phyloP scores from a whole-genome alignment of 768 basidiomycete species.

The Leucosporidium scottii region DNA sequence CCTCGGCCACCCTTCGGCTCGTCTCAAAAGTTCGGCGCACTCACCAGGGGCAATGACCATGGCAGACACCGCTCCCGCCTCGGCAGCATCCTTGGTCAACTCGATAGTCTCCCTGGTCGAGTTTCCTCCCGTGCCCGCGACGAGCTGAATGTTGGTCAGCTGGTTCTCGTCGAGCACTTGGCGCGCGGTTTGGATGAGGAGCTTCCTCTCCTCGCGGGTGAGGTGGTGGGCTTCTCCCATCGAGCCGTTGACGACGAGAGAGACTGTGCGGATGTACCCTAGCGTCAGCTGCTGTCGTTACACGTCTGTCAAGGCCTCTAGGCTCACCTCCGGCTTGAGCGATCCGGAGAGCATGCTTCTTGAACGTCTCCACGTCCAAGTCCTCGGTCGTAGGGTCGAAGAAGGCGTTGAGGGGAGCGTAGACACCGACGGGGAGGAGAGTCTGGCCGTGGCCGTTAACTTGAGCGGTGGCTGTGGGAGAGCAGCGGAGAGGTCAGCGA shows the following conservation, averaged over 20 bases:
- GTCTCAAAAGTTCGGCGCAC: conserved; percentile 31
- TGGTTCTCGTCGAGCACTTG: conserved; percentile 66
- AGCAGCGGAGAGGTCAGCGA: no score
- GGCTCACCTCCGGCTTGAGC: conserved; percentile 38
- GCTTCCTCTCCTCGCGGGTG: conserved; percentile 59
- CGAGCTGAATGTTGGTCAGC: conserved; percentile 59
- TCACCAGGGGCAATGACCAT: conserved; percentile 66
- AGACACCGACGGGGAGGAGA: conserved; percentile 62
- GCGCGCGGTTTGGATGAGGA: conserved; percentile 55
- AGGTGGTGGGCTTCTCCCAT: conserved; percentile 70
- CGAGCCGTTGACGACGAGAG: conserved; percentile 66
- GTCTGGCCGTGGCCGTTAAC: conserved; percentile 26
- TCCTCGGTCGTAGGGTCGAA: conserved; percentile 69
- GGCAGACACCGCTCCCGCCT: conserved; percentile 74
- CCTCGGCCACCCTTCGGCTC: conserved; percentile 76
- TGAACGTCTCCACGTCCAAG: conserved; percentile 47
- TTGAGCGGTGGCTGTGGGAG: neutral
- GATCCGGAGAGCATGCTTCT: conserved; percentile 41
- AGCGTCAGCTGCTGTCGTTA: conserved; percentile 33
- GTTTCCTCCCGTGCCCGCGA: conserved; percentile 77
- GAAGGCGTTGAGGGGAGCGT: conserved; percentile 79
- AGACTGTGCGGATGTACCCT: conserved; percentile 54
- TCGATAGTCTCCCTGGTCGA: conserved; percentile 67
- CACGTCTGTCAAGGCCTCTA: conserved; percentile 37
- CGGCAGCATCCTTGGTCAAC: conserved; percentile 67